Evolutionary conservation across 2,329 filamentous ascomycete genomes (phyloP), one percentile per base, ranked within the genome.

Genomic region (Xylariaceae sp.): DNA sequence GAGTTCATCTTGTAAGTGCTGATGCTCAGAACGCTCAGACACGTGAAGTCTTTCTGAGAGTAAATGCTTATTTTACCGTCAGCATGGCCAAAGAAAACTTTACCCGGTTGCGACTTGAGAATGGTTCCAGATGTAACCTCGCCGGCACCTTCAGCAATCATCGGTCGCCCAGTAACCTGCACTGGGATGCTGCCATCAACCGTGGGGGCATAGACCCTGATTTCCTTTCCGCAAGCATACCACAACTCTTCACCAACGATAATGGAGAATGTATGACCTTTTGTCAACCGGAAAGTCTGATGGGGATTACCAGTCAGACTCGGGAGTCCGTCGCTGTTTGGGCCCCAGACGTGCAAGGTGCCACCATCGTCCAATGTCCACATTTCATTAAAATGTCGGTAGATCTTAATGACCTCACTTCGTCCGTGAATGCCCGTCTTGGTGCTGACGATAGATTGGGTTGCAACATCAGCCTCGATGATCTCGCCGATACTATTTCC

Each of bases 21-120:
- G 67, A 97, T 83, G 68, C 86, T 96, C 61, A 97, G 78, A 42
- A 96, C 80, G 4, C 84, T 85, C n/a, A 95, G 71, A 67, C 90
- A 96, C 0, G 85, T 77, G 71, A 89, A 94, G 68, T 92, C 86
- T 23, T 80, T 82, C 23, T 84, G 84, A 10, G 90, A 93, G 74
- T 96, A 97, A n/a, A 97, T 86, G 60, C 90, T 94, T 57, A 99
- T 85, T 73, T 97, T 97, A 52, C 94, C 94, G 72, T 99, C 94
- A 10, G 84, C 85, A 71, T 99, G 94, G 1, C 94, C 94, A 66
- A 99, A 88, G 73, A 92, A 96, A 1, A 96, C 87, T 63, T 88
- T 86, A 58, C 89, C 89, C 0, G 88, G 86, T 51, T 92, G 84
- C 23, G 87, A 86, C 54, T 84, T 87, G 37, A 95, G 80, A 56